Evolutionary conservation across 306 rosid genomes (phyloP).

Genomic region (Hippophae rhamnoides): DNA sequence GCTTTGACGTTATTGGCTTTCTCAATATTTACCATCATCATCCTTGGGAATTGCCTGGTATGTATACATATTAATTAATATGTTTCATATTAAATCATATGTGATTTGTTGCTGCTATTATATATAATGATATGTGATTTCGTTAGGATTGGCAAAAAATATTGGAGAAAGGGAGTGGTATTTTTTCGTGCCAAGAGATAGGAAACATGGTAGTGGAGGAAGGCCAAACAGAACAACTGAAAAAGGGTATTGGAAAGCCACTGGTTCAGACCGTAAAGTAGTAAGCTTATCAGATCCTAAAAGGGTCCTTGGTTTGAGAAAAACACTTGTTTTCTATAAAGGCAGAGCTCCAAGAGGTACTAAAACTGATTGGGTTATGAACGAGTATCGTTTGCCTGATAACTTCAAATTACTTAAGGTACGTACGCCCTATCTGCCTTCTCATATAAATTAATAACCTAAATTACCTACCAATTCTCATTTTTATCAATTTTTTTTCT

Average conservation of each 20-base stretch:
- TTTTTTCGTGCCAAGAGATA: constrained; percentile 95
- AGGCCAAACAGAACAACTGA: constrained; percentile 90
- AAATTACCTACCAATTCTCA: too few relatives aligned
- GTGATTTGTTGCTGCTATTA: neutral
- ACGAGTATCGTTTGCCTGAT: constrained; percentile 89
- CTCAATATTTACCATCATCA: constrained; percentile 79
- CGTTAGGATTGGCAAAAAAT: constrained; percentile 44
- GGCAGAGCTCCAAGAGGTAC: constrained; percentile 83
- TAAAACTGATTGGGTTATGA: constrained; percentile 98
- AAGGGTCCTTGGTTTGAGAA: constrained; percentile 65
- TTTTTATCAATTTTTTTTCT: neutral
- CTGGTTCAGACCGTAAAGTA: constrained; percentile 82
- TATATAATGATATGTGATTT: neutral
- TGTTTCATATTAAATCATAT: neutral
- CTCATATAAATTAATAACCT: neutral
- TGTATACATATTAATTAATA: neutral
- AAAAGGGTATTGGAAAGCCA: constrained; percentile 93
- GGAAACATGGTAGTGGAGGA: constrained; percentile 77
- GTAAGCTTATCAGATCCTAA: constrained; percentile 57
- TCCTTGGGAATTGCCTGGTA: constrained; percentile 90
- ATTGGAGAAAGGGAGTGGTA: constrained; percentile 97
- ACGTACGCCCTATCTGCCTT: neutral
- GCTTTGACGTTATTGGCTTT: constrained; percentile 59
- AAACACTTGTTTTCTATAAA: constrained; percentile 79
- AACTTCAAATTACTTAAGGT: constrained; percentile 53